Evolutionary conservation across 1,284 basidiomycete species (phyloP).

Genomic region (Tranzscheliella williamsii): DNA sequence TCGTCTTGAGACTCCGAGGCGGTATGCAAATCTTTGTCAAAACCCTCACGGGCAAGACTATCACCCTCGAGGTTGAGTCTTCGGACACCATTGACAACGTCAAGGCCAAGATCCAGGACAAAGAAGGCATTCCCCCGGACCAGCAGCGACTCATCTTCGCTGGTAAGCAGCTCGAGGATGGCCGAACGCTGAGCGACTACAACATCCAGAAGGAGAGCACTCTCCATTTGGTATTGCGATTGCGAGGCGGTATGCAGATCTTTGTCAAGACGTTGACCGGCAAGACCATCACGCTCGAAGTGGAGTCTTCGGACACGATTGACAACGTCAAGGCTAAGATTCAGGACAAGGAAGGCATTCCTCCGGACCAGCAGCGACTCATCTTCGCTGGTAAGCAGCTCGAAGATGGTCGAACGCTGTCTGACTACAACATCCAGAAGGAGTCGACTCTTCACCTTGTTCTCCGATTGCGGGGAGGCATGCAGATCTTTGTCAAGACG

Average conservation of each 20-base stretch:
- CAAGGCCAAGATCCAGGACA: slow-evolving; percentile 60
- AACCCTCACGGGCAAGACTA: slow-evolving; percentile 95
- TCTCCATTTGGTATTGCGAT: slow-evolving; percentile 54
- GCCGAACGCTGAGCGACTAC: slow-evolving; percentile 63
- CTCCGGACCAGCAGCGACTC: slow-evolving; percentile 58
- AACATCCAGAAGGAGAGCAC: slow-evolving; percentile 61
- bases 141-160: slow-evolving; percentile 64
- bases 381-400: slow-evolving; percentile 60
- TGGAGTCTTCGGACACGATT: slow-evolving; percentile 66
- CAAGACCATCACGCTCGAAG: slow-evolving; percentile 63
- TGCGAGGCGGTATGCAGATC: slow-evolving; percentile 56
- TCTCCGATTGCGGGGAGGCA: slow-evolving; percentile 77
- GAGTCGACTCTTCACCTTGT: slow-evolving; percentile 97
- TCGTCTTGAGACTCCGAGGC: slow-evolving; percentile 56
- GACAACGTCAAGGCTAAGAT: slow-evolving; percentile 68
- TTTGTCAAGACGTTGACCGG: slow-evolving; percentile 52
- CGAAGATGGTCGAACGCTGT: slow-evolving; percentile 56
- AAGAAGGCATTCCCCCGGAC: slow-evolving; percentile 62
- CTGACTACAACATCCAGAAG: slow-evolving; percentile 84
- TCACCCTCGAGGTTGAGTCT: slow-evolving; percentile 87
- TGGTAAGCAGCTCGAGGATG: slow-evolving; percentile 64
- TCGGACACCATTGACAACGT: slow-evolving; percentile 91
- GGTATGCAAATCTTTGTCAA: slow-evolving; percentile 62
- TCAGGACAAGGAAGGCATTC: slow-evolving; percentile 60
- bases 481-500: slow-evolving; percentile 64